These are phyloP conservation scores for Acacia acuminata DNA, from an alignment of 306 rosid genomes.

Conservation along the genomic window DNA sequence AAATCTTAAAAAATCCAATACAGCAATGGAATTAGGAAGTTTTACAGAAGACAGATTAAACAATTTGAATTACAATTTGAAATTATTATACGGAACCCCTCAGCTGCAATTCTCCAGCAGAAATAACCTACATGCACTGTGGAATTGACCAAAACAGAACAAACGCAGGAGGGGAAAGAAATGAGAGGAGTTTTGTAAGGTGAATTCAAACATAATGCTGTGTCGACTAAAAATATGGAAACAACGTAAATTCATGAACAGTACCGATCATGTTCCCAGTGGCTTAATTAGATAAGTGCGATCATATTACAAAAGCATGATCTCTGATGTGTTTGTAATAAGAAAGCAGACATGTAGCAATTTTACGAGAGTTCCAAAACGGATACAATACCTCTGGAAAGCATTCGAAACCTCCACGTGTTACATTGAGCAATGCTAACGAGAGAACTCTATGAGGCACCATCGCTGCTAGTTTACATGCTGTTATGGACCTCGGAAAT, in stretches of 20 bases:
- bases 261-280: neutral
- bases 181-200: neutral
- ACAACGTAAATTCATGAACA: neutral
- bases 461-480: slow-evolving; percentile 87
- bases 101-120: neutral
- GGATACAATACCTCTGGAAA: slow-evolving; percentile 70
- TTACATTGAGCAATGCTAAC: slow-evolving; percentile 86
- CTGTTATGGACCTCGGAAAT: no score
- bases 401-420: slow-evolving; percentile 92
- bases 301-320: neutral
- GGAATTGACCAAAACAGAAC: neutral
- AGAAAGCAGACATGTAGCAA: slow-evolving; percentile 6
- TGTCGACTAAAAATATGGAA: neutral
- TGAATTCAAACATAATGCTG: neutral
- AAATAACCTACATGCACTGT: neutral
- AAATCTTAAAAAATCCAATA: neutral
- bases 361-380: neutral
- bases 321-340: neutral
- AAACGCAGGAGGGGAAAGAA: neutral
- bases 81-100: slow-evolving; percentile 1
- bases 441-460: slow-evolving; percentile 82
- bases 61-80: neutral
- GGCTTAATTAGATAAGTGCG: neutral
- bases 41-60: no score
- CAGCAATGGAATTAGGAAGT: neutral